Evolutionary conservation across 768 basidiomycete species (phyloP), one percentile per base, ranked within the genome.

Genomic region (Phanerochaete carnosa): DNA sequence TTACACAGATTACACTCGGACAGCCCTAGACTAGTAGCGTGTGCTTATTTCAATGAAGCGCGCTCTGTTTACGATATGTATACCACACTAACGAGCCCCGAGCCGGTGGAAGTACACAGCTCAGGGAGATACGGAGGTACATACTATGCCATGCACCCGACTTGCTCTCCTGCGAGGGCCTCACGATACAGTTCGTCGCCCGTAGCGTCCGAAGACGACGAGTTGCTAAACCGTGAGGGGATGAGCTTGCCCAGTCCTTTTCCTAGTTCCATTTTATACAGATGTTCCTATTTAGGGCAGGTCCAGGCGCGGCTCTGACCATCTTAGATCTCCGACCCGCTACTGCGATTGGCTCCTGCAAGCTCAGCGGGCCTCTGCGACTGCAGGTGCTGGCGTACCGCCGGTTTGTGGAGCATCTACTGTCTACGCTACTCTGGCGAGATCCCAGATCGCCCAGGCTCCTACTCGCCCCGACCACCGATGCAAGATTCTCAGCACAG

Each of bases 151-250:
- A 71, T 88, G 89, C 89, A 82, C 89, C 87, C 84, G 85, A 88
- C 69, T 91, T 86, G 85, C 89, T 91, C 88, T 91, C 87, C 89
- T 90, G 89, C 88, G 89, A 90, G 87, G 80, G 67, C 88, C 89
- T 75, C 78, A 57, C 78, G 71, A 75, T 70, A 70, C 76, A 76
- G 71, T 68, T 68, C 75, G 68, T 74, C 77, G 74, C 70, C 72
- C 69, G 74, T 77, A 62, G 57, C n/a, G 23, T 51, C 57, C 59
- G 69, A 75, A 68, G 70, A 67, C 73, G 76, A 78, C 79, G 73
- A 77, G 53, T 79, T 75, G 69, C 70, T 67, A 79, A 76, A 80
- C 63, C 74, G 73, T 72, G 76, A 80, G 78, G 76, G 79, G 78
- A 72, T 79, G 57, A 33, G 63, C 39, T 37, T 60, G 29, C 29